Evolutionary conservation across 1,139 yeast genomes (phyloP), one percentile per base, ranked within the genome.

Genomic region (Scheffersomyces stambukii): DNA sequence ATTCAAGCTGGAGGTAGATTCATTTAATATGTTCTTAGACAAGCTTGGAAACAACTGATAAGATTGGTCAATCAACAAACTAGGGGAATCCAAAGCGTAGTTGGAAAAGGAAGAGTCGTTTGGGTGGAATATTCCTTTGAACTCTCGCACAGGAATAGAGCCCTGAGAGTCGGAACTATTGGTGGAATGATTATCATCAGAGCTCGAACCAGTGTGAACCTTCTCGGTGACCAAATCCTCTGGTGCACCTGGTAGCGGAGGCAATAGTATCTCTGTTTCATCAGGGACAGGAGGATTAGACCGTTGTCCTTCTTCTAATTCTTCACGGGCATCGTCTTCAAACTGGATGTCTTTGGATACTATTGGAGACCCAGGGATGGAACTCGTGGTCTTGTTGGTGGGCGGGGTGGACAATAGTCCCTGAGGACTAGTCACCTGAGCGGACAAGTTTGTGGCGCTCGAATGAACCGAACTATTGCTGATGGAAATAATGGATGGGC

Each of bases 191-290:
- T 22, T 30, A 20, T 29, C 41, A 8, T 28, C 31, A 18, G 13
- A 14, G 11, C 14, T 27, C 11, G 25, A 19, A 9, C 14, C 3
- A 13, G 14, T n/a, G 30, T 16, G 10, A 21, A 23, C 11, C 25
- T 16, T 10, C 25, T 13, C 8, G 36, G 26, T 16, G 24, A 26
- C 31, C 14, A 33, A 30, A 23, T 40, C 44, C 30, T 39, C 42
- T 6, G 26, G 11, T 5, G 41, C 43, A 19, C 49, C 54, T 3
- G 70, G 70, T 23, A 64, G 44, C 5, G 70, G 70, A 2, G 70
- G 70, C 29, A 64, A 50, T 17, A 63, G 46, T 6, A 50, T 38
- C 33, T 62, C 68, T n/a, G 32, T 32, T 23, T 40, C 31, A 12
- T n/a, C 12, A 13, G n/a, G n/a, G n/a, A n/a, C n/a, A n/a, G n/a